phyloP scores from a whole-genome alignment of 305 asterid species.

The Fraxinus sp. region DNA sequence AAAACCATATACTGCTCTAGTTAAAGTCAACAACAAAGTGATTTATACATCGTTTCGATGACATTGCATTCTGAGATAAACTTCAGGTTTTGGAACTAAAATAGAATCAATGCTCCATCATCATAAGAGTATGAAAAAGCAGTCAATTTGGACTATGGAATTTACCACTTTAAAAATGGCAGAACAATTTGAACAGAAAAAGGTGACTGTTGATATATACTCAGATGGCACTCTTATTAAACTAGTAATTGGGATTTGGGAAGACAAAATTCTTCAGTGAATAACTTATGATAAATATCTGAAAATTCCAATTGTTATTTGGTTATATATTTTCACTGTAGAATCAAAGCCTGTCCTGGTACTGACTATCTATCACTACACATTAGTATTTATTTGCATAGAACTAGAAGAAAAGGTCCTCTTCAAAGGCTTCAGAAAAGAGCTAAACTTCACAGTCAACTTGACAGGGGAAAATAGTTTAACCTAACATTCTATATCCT shows the following conservation, averaged over 20 bases:
- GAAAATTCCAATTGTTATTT: neutral
- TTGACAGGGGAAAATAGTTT: neutral
- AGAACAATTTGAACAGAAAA: neutral
- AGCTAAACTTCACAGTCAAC: neutral
- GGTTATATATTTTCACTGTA: neutral
- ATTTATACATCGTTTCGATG: neutral
- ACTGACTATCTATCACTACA: neutral
- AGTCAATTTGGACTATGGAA: neutral
- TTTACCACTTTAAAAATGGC: neutral
- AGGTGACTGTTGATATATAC: neutral
- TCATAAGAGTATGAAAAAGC: neutral
- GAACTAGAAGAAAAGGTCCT: neutral
- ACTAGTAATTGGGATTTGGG: neutral
- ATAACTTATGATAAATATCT: neutral
- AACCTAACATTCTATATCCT: neutral
- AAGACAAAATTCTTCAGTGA: neutral
- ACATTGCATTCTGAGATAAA: neutral
- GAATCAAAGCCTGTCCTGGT: neutral
- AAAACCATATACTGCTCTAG: constrained; percentile 61
- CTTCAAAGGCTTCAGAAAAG: neutral
- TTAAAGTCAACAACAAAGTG: constrained; percentile 48
- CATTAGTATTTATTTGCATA: neutral
- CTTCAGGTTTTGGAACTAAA: neutral
- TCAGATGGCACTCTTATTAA: neutral
- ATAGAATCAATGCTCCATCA: neutral